Evolutionary conservation across 192 early-diverging fungal species (phyloP).

Genomic region (Gorgonomyces haynaldii): DNA sequence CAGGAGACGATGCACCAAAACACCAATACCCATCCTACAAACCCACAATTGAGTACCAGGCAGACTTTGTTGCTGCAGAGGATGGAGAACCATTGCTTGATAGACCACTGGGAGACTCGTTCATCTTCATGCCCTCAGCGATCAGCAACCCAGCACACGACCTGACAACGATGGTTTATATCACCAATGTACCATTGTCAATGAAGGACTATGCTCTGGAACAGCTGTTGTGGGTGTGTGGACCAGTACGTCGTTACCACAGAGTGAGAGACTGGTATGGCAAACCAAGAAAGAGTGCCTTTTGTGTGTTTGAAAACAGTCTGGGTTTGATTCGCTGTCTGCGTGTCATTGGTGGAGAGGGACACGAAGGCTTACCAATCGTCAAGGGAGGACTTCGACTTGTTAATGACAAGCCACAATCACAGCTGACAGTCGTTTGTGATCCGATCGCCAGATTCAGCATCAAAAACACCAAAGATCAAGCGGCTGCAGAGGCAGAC

Average conservation of each 20-base stretch:
- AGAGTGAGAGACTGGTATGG: constrained; percentile 51
- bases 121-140: no score
- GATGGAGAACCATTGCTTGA: no score
- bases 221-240: constrained; percentile 43
- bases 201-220: not conserved
- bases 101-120: no score
- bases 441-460: constrained; percentile 5
- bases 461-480: constrained; percentile 11
- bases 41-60: no score
- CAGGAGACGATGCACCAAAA: no score
- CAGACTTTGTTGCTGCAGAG: no score
- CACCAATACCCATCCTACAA: no score
- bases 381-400: constrained; percentile 15
- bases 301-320: constrained; percentile 57
- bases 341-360: constrained; percentile 35
- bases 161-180: no score
- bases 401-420: constrained; percentile 1
- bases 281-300: constrained; percentile 59
- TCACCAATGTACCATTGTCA: no score
- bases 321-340: constrained; percentile 53
- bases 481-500: constrained; percentile 32
- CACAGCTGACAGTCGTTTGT: not conserved
- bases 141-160: no score
- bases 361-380: not conserved
- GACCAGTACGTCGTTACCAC: constrained; percentile 54